Percentiles rank a stretch among this genome's conserved stretches.
Conservation (phyloP, 2,329 filamentous ascomycete genomes). For the Teratosphaeriaceae sp. region DNA sequence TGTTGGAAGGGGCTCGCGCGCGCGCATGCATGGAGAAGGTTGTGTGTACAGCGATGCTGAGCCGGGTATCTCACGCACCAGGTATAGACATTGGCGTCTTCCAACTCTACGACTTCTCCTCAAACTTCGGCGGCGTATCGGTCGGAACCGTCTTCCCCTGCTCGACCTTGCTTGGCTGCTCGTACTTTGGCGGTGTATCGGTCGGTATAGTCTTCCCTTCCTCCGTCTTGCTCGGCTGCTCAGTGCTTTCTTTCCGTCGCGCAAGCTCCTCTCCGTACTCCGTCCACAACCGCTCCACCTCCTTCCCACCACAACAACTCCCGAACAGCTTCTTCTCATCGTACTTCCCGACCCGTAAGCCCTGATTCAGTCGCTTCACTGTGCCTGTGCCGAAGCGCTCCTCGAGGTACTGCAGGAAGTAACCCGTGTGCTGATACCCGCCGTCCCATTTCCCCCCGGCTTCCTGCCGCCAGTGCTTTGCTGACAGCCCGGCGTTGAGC, state of each 20-base stretch:
- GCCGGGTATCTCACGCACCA: background rate
- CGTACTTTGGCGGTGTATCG: too few species aligned
- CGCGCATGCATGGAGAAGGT: too few species aligned
- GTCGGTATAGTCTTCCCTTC: slow-evolving; percentile 8
- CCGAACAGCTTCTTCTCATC: slow-evolving; percentile 44
- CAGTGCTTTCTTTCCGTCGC: slow-evolving; percentile 17
- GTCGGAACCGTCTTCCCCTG: too few species aligned
- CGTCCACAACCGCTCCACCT: slow-evolving; percentile 64
- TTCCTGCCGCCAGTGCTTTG: slow-evolving; percentile 72
- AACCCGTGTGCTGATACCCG: slow-evolving; percentile 86
- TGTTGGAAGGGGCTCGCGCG: too few species aligned
- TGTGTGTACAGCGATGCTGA: background rate
- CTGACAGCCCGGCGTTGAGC: slow-evolving; percentile 62
- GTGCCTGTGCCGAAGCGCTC: slow-evolving; percentile 46
- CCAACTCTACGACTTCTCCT: background rate
- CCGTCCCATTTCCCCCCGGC: slow-evolving; percentile 66
- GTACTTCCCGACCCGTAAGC: slow-evolving; percentile 57
- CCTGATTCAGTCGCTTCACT: slow-evolving; percentile 57
- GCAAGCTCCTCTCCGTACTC: slow-evolving; percentile 57
- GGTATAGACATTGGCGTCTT: too few species aligned
- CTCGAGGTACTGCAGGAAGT: slow-evolving; percentile 85
- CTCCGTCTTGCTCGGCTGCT: slow-evolving; percentile 2
- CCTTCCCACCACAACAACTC: slow-evolving; percentile 40
- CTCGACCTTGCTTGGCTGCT: too few species aligned
- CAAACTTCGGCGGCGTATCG: slow-evolving; percentile 9